Evolutionary conservation across 805 yeast species (phyloP), one percentile per base, ranked within the genome.

Genomic region (Saccharomycopsis oosterbeekiorum): DNA sequence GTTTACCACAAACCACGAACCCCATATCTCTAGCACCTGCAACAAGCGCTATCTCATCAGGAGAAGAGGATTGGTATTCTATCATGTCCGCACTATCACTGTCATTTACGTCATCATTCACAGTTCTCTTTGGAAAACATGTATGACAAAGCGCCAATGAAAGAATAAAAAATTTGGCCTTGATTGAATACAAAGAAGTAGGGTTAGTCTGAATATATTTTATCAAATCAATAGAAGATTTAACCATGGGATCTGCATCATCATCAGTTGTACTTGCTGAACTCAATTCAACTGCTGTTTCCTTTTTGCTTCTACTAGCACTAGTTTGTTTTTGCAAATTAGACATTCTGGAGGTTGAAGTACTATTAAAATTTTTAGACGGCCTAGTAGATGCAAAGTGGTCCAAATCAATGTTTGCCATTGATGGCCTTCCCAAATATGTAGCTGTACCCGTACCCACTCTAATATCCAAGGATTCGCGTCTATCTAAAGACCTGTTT

Each of bases 11-110:
- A 8, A 92, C 88, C n/a, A 92, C 84, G 71, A 78, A 94, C 0
- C 99, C 99, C 78, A 94, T 78, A 69, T 94, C 99, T 66, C 97
- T 80, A 0, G 99, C 99, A 0, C 98, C 99, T 55, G 86, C 83
- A 2, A 94, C 93, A 37, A 94, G 75, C 0, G 99, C 99, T 57
- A 92, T 74, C 71, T 94, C 99, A 73, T 94, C 99, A 0, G 99
- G 99, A 0, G 97, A 92, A 0, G 98, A 84, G 0, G 98, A 89
- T 70, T 93, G 97, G 68, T 94, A 94, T 61, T 83, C 85, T 26
- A 91, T 81, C 24, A 78, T 75, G 2, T 68, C 72, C 0, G 71
- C 73, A 11, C 67, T 71, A 21, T 68, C 68, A 10, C 57, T 58
- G 43, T 39, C 50, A 17, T 58, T 60, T 17, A 40, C 47, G 8